Conservation (phyloP, 192 early-diverging fungal genomes). For the Mortierella hygrophila region DNA sequence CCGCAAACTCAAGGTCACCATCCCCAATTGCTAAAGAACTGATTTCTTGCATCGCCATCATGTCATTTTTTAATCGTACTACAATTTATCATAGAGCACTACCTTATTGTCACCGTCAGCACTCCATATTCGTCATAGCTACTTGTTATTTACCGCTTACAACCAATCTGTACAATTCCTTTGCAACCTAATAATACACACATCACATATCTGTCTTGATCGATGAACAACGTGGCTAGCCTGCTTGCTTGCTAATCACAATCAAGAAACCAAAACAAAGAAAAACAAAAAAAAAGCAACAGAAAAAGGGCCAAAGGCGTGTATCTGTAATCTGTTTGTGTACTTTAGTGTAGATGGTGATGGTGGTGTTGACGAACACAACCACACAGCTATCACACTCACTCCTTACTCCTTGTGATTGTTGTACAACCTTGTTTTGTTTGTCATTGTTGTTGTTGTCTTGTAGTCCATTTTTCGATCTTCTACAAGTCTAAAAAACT, state of each 20-base stretch:
- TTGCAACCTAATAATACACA: not conserved
- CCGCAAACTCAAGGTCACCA: slow-evolving; percentile 48
- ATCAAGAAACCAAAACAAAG: not conserved
- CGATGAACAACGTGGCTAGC: not conserved
- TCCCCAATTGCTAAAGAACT: slow-evolving; percentile 20
- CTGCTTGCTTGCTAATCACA: not conserved
- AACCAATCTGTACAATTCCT: not conserved
- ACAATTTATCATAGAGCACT: not conserved
- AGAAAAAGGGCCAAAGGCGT: not conserved
- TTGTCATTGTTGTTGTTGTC: not conserved
- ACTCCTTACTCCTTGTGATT: not conserved
- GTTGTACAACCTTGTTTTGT: slow-evolving; percentile 4
- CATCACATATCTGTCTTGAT: too few species aligned
- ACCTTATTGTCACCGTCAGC: not conserved
- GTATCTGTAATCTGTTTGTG: not conserved
- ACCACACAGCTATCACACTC: not conserved
- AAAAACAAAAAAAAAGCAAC: too few species aligned
- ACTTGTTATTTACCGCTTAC: not conserved
- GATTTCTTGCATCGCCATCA: not conserved
- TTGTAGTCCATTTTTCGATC: too few species aligned
- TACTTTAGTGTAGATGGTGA: not conserved
- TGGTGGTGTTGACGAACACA: not conserved
- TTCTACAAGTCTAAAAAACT: not conserved
- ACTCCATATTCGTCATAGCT: not conserved
- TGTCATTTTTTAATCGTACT: not conserved